Evolutionary conservation across 768 basidiomycete genomes (phyloP), one percentile per base, ranked within the genome.

Genomic region (Leucocoprinus sp.): DNA sequence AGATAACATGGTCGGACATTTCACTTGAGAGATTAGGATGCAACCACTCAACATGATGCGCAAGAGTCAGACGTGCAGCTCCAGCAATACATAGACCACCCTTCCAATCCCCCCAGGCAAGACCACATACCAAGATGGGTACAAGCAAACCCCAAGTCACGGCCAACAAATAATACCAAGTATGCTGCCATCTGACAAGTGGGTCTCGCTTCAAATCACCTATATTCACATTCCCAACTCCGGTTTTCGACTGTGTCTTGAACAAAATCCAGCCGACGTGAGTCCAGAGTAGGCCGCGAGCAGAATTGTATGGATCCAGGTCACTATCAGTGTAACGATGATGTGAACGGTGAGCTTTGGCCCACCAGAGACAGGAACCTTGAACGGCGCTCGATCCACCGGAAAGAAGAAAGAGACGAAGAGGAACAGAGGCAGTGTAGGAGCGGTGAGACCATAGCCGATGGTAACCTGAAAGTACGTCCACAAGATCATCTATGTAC

Each of bases 331-430:
- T 97, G 70, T 97, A 95, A 34, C 93, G 79, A 60, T 96, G 93
- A 63, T 96, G 93, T 3, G 95, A 93, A 50, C 95, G 88, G 71
- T 99, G 96, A 39, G 93, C 93, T 42, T 95, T 80, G 17, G 84
- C 84, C 96, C 96, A 98, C 96, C 96, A 98, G 63, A 90, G 87
- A 69, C 98, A 95, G 17, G 93, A 96, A 8, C 93, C 95, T 60
- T 99, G 79, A 37, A 95, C 85, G 4, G 95, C 93, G 38, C 96
- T 95, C 1, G 91, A 83, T 39, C 95, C 96, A 7, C 81, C 75
- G 15, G 85, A 56, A 19, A 93, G 89, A 38, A 97, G 78, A 52
- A 77, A 66, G 59, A 91, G 96, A 61, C 97, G 84, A 9, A 98
- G 67, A 14, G 87, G 83, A 49, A 74, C 73, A 3, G 85, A 82